Conservation (phyloP, 371 early-diverging fungal species). For the Fennellomyces sp. region DNA sequence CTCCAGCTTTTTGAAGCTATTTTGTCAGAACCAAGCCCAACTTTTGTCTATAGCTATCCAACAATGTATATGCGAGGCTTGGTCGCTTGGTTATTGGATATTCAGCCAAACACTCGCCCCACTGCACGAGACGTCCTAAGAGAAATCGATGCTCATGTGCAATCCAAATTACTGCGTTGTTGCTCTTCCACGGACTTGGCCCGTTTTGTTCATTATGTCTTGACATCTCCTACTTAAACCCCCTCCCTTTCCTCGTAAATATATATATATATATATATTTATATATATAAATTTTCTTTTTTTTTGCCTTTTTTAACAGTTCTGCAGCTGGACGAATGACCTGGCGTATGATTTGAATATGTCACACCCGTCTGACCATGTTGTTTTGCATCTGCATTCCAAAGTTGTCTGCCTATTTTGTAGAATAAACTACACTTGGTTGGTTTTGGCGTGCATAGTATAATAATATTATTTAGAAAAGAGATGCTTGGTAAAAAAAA, state of each 20-base stretch:
- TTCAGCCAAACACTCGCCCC: constrained; percentile 41
- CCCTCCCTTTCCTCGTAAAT: too few species aligned
- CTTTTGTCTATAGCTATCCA: constrained; percentile 48
- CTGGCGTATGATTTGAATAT: background rate
- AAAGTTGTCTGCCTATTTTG: background rate
- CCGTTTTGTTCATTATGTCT: constrained; percentile 43
- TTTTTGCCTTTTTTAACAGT: background rate
- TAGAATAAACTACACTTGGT: background rate
- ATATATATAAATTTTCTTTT: too few species aligned
- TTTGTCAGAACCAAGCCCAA: constrained; percentile 45
- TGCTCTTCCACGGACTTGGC: constrained; percentile 36
- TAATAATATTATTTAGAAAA: background rate
- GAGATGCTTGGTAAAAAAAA: background rate
- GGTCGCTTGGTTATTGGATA: constrained; percentile 51
- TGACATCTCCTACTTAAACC: constrained; percentile 19
- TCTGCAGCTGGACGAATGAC: background rate
- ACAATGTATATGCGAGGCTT: constrained; percentile 53
- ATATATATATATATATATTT: too few species aligned
- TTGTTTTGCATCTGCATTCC: background rate
- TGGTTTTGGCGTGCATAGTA: background rate
- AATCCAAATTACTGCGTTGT: constrained; percentile 36
- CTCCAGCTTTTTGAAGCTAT: constrained; percentile 46
- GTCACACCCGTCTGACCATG: background rate
- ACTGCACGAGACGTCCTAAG: constrained; percentile 38
- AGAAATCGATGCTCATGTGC: constrained; percentile 49